Conservation (phyloP, 768 basidiomycete genomes). For the Kwoniella dendrophila region DNA sequence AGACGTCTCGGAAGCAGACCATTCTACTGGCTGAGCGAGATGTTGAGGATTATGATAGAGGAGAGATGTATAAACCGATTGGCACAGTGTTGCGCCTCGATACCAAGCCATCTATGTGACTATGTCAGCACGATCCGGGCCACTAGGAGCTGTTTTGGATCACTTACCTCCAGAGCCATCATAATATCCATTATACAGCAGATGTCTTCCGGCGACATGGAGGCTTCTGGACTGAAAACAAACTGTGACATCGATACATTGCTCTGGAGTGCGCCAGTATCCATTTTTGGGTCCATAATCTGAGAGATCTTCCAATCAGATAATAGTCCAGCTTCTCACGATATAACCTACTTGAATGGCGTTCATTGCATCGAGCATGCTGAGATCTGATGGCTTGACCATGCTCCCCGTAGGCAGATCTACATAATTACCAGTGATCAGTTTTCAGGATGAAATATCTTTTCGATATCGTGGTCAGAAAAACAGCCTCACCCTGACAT, state of each 20-base stretch:
- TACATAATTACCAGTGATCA: no score
- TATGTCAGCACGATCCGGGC: no score
- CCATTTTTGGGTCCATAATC: slow-evolving; percentile 89
- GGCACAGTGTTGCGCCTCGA: slow-evolving; percentile 76
- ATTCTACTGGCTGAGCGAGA: slow-evolving; percentile 30
- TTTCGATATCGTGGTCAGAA: no score
- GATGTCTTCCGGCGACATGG: slow-evolving; percentile 73
- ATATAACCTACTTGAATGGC: slow-evolving; percentile 78
- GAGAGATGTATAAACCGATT: slow-evolving; percentile 78
- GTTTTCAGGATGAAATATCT: no score
- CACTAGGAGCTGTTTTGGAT: no score
- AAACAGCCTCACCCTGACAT: slow-evolving; percentile 10
- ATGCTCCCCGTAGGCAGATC: slow-evolving; percentile 70
- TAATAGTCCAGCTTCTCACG: background rate
- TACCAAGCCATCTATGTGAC: slow-evolving; percentile 97
- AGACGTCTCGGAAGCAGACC: slow-evolving; percentile 58
- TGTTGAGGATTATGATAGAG: slow-evolving; percentile 68
- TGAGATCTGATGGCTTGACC: slow-evolving; percentile 69
- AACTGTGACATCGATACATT: background rate
- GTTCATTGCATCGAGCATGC: slow-evolving; percentile 88
- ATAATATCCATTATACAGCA: slow-evolving; percentile 85
- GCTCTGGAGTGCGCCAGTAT: slow-evolving; percentile 66
- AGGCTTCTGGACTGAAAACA: slow-evolving; percentile 66
- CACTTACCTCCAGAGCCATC: slow-evolving; percentile 71
- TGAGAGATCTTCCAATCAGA: slow-evolving; percentile 48